Conservation (phyloP, 2,329 filamentous ascomycete genomes). For the Graphilbum ipis-grandicollis region DNA sequence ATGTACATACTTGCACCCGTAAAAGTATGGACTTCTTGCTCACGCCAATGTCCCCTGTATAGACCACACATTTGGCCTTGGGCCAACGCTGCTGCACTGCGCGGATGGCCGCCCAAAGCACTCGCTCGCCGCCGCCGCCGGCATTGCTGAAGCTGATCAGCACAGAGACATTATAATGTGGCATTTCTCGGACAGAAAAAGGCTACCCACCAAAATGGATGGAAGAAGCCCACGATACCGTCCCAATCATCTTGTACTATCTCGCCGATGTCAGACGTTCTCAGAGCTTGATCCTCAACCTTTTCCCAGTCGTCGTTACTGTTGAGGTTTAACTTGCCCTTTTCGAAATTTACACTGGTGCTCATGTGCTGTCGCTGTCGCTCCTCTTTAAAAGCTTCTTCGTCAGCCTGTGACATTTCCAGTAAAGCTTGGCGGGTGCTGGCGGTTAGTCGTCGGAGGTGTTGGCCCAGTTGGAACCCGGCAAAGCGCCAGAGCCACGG, state of each 20-base stretch:
- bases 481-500: constrained; percentile 19
- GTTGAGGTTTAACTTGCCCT: constrained; percentile 7
- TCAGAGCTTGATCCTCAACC: constrained; percentile 31
- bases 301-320: constrained; percentile 54
- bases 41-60: constrained; percentile 86
- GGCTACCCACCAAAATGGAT: constrained; percentile 70
- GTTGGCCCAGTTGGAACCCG: constrained; percentile 36
- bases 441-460: constrained; percentile 44
- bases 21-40: constrained; percentile 63
- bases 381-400: constrained; percentile 20
- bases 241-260: constrained; percentile 47
- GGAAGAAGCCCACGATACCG: constrained; percentile 88
- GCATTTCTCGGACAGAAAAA: no score
- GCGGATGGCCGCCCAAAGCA: constrained; percentile 88
- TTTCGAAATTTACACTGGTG: no score
- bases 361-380: no score
- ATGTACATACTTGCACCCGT: constrained; percentile 53
- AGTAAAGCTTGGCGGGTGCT: constrained; percentile 42
- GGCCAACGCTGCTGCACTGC: constrained; percentile 84
- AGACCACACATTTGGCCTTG: constrained; percentile 75
- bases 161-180: no score
- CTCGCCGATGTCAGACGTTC: constrained; percentile 19
- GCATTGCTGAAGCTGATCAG: constrained; percentile 87
- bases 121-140: constrained; percentile 85
- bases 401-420: constrained; percentile 28